A percentile compares a stretch with the other conserved stretches of the same genome.
Evolutionary conservation across 2,329 filamentous ascomycete genomes (phyloP).

Genomic region (Clarireedia homoeocarpa): DNA sequence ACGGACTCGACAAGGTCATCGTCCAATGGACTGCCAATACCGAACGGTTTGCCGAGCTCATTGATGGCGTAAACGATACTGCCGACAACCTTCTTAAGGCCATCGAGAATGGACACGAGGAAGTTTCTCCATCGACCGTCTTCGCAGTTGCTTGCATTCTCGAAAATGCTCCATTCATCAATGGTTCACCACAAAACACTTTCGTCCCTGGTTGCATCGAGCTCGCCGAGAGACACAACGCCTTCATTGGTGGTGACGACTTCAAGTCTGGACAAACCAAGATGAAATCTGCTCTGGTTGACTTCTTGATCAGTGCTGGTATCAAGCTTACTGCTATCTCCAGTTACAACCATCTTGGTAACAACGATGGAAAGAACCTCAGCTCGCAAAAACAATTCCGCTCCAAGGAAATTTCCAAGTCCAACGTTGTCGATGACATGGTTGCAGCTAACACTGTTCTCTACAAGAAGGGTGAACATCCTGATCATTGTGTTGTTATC

Average conservation of each 20-base stretch:
- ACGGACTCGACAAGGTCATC: constrained; percentile 88
- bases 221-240: constrained; percentile 75
- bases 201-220: constrained; percentile 90
- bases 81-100: constrained; percentile 86
- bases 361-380: constrained; percentile 98
- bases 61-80: constrained; percentile 89
- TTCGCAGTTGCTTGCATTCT: constrained; percentile 94
- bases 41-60: constrained; percentile 85
- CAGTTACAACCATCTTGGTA: constrained; percentile 98
- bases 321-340: constrained; percentile 99
- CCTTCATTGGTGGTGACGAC: constrained; percentile 95
- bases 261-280: constrained; percentile 99
- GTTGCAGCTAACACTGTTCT: constrained; percentile 89
- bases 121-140: constrained; percentile 91
- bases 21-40: constrained; percentile 99
- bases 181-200: constrained; percentile 97
- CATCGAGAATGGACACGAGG: constrained; percentile 78
- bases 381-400: constrained; percentile 98
- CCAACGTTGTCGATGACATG: constrained; percentile 99
- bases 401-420: constrained; percentile 99
- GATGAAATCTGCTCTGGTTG: constrained; percentile 98
- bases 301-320: constrained; percentile 96
- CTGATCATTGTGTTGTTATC: constrained; percentile 97
- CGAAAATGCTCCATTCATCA: constrained; percentile 90
- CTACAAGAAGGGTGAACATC: constrained; percentile 88